Evolutionary conservation across 1,139 yeast species (phyloP).

Genomic region (Magnusiomyces tetraspermus): DNA sequence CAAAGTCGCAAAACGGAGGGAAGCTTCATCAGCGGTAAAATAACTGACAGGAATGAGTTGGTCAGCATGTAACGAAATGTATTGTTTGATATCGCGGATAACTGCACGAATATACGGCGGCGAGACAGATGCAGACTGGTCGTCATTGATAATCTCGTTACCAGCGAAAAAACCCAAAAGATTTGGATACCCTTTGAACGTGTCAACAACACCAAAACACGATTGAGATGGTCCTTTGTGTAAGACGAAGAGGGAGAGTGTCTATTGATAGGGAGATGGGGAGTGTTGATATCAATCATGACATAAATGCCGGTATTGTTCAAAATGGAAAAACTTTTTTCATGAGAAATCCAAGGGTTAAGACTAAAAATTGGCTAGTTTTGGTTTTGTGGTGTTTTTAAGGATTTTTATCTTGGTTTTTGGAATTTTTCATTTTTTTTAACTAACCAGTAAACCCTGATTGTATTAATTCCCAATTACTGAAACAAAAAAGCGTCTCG

Average conservation of each 20-base stretch:
- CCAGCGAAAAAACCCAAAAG: slow-evolving; percentile 93
- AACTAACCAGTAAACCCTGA: slow-evolving; percentile 61
- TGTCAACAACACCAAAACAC: slow-evolving; percentile 70
- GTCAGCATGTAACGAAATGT: slow-evolving; percentile 48
- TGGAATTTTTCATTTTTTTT: too few species aligned
- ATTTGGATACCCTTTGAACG: slow-evolving; percentile 75
- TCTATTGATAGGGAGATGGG: slow-evolving; percentile 68
- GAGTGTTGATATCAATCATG: slow-evolving; percentile 85
- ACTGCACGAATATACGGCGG: slow-evolving; percentile 59
- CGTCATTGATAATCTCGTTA: slow-evolving; percentile 82
- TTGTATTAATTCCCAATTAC: slow-evolving; percentile 70
- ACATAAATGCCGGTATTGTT: slow-evolving; percentile 90
- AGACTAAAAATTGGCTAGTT: slow-evolving; percentile 27
- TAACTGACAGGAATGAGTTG: slow-evolving; percentile 85
- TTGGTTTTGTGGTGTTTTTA: too few species aligned
- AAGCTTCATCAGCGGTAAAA: slow-evolving; percentile 88
- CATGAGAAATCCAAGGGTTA: slow-evolving; percentile 76
- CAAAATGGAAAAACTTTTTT: slow-evolving; percentile 80
- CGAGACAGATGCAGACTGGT: slow-evolving; percentile 48
- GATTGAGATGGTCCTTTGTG: slow-evolving; percentile 56
- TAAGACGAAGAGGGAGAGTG: slow-evolving; percentile 86
- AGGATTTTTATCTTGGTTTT: too few species aligned
- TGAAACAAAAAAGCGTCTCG: slow-evolving; percentile 76
- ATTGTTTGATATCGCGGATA: slow-evolving; percentile 68
- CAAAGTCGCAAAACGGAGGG: slow-evolving; percentile 66